Conservation (phyloP, 129 eudicot genomes). For the Artemisia annua region DNA sequence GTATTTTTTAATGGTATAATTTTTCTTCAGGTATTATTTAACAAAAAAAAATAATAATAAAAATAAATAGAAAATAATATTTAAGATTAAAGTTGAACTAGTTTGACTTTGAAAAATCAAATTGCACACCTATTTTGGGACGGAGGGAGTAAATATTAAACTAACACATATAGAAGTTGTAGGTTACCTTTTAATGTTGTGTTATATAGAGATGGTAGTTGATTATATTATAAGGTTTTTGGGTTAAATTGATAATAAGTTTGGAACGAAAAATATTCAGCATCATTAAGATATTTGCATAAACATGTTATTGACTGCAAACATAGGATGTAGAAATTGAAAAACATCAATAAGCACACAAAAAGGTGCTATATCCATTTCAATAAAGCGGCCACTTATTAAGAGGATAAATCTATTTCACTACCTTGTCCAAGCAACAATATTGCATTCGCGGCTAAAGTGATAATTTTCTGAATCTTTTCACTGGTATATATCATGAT, state of each 20-base stretch:
- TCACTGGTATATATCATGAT: slow-evolving; percentile 67
- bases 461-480: slow-evolving; percentile 62
- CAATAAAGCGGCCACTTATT: slow-evolving; percentile 7
- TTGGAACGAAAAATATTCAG: slow-evolving; percentile 32
- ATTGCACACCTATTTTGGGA: no score
- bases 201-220: no score
- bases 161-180: no score
- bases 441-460: slow-evolving; percentile 55
- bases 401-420: not conserved
- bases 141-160: no score
- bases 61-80: no score
- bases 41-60: no score
- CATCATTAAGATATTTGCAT: slow-evolving; percentile 65
- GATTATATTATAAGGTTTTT: no score
- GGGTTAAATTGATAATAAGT: not conserved
- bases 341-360: not conserved
- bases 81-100: no score
- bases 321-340: slow-evolving; percentile 2
- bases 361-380: not conserved
- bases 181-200: no score
- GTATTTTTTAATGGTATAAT: no score
- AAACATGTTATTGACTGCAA: slow-evolving; percentile 65
- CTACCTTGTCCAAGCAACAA: slow-evolving; percentile 93
- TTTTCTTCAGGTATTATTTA: no score
- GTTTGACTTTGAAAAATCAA: no score